A percentile compares a stretch with the other conserved stretches of the same genome.
Evolutionary conservation across 2,329 filamentous ascomycete species (phyloP).

Genomic region (Geosmithia morbida): DNA sequence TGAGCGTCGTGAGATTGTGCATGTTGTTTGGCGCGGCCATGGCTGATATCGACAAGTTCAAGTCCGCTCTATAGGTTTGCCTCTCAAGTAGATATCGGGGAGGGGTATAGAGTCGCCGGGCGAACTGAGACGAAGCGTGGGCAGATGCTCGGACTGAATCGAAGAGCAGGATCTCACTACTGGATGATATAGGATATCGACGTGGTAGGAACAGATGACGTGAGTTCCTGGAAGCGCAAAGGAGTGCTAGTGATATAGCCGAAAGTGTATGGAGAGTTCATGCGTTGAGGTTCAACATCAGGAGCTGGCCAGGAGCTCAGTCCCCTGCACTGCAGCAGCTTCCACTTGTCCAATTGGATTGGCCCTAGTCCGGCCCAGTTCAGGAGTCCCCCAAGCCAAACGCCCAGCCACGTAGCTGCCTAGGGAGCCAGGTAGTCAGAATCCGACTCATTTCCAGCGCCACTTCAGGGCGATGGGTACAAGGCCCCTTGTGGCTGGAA

Average conservation of each 20-base stretch:
- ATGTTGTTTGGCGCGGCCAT: slow-evolving; percentile 74
- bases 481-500: not conserved
- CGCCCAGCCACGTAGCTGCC: not conserved
- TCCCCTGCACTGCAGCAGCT: not conserved
- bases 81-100: not conserved
- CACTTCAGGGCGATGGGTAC: not conserved
- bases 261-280: not conserved
- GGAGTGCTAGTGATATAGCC: not conserved
- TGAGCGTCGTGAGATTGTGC: slow-evolving; percentile 92
- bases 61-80: not conserved
- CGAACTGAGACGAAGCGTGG: no score
- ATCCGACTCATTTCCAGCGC: not conserved
- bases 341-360: not conserved
- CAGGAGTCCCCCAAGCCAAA: not conserved
- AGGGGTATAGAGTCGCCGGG: no score
- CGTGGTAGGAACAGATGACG: not conserved
- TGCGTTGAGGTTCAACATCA: not conserved
- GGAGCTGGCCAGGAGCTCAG: not conserved
- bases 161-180: not conserved
- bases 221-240: not conserved
- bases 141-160: not conserved
- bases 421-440: not conserved
- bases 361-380: not conserved
- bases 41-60: not conserved
- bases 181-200: not conserved